phyloP scores from a whole-genome alignment of 1,139 yeast genomes.

The Suhomyces taliae region DNA sequence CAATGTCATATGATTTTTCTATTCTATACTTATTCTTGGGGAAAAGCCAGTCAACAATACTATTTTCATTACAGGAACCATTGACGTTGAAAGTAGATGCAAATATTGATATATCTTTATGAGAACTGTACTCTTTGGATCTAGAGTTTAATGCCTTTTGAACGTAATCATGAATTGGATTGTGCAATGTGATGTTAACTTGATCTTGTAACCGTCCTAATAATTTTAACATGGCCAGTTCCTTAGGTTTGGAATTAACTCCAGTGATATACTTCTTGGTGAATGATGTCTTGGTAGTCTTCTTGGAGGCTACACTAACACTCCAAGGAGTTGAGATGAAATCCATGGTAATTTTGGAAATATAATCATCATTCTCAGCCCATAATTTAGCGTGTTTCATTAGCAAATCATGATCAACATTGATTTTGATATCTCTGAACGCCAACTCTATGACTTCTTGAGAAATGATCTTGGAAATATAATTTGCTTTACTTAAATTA shows the following conservation, averaged over 20 bases:
- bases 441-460: conserved; percentile 63
- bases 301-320: conserved; percentile 32
- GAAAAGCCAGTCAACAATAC: conserved; percentile 57
- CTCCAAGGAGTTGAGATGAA: conserved; percentile 37
- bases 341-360: conserved; percentile 45
- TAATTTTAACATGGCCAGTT: conserved; percentile 48
- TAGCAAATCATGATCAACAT: conserved; percentile 41
- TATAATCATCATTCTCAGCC: conserved; percentile 56
- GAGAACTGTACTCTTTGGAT: conserved; percentile 49
- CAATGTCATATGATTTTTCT: conserved; percentile 57
- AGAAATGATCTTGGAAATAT: conserved; percentile 56
- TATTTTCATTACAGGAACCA: conserved; percentile 55
- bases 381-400: conserved; percentile 58
- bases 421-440: conserved; percentile 50
- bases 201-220: conserved; percentile 53
- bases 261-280: conserved; percentile 48
- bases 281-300: conserved; percentile 42
- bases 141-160: conserved; percentile 51
- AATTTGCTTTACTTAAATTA: conserved; percentile 63
- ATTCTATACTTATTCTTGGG: conserved; percentile 32
- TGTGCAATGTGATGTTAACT: conserved; percentile 49
- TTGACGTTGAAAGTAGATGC: conserved; percentile 74
- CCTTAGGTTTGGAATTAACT: conserved; percentile 43
- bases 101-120: conserved; percentile 52
- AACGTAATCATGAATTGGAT: conserved; percentile 74